Percentiles rank a stretch among this genome's conserved stretches.
Conservation (phyloP, 768 basidiomycete species). For the Gelatoporia subvermispora region DNA sequence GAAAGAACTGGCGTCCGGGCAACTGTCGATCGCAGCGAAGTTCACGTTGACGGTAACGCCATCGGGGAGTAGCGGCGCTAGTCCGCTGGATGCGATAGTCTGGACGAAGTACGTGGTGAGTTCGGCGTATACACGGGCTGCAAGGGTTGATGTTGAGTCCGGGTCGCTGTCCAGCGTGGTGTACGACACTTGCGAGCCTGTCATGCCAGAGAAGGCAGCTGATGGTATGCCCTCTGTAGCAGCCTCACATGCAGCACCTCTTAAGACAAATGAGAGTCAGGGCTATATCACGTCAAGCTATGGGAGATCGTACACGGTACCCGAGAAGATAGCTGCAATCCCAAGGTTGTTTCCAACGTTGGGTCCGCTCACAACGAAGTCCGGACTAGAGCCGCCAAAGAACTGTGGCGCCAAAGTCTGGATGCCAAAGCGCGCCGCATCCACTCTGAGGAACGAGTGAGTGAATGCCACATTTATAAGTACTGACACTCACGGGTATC, state of each 20-base stretch:
- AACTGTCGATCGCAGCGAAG: conserved; percentile 24
- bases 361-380: conserved; percentile 34
- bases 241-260: conserved; percentile 46
- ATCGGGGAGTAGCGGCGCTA: conserved; percentile 25
- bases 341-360: conserved; percentile 27
- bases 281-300: no score
- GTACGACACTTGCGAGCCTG: conserved; percentile 42
- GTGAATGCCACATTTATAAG: background rate
- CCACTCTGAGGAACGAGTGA: conserved; percentile 23
- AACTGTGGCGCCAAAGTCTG: conserved; percentile 32
- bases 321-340: conserved; percentile 14
- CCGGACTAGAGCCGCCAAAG: conserved; percentile 27
- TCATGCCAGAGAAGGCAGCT: conserved; percentile 41
- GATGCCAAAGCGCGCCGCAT: conserved; percentile 34
- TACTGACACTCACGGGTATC: conserved; percentile 25
- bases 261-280: conserved; percentile 11
- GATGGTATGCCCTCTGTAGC: conserved; percentile 45
- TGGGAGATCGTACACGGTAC: conserved; percentile 28
- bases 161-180: conserved; percentile 40
- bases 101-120: conserved; percentile 35
- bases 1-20: conserved; percentile 21
- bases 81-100: conserved; percentile 4
- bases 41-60: conserved; percentile 33
- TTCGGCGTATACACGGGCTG: conserved; percentile 38
- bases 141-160: conserved; percentile 28